Evolutionary conservation across 2,329 filamentous ascomycete species (phyloP).

Genomic region (Aquanectria penicillioides): DNA sequence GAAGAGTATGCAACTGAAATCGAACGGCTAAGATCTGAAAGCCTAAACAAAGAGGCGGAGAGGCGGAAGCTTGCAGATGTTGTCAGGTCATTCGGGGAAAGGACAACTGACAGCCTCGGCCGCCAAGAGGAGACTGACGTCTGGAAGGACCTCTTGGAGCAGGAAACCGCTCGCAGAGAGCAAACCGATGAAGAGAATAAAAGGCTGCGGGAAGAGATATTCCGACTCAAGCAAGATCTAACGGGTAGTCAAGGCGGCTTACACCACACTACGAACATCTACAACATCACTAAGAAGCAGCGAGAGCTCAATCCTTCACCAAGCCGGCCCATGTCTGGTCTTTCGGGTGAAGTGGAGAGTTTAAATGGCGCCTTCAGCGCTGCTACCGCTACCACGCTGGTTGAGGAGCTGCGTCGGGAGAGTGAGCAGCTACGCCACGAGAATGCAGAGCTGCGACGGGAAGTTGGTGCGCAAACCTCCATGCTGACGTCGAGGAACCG

Average conservation of each 20-base stretch:
- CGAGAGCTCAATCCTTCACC: constrained; percentile 58
- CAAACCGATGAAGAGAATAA: constrained; percentile 91
- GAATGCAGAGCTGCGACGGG: constrained; percentile 89
- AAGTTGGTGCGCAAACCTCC: constrained; percentile 94
- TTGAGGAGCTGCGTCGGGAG: constrained; percentile 78
- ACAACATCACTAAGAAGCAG: constrained; percentile 69
- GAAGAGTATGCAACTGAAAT: constrained; percentile 87
- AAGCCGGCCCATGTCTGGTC: constrained; percentile 59
- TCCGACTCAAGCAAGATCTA: constrained; percentile 73
- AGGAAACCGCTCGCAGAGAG: constrained; percentile 88
- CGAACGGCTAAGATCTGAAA: constrained; percentile 82
- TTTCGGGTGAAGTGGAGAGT: constrained; percentile 62
- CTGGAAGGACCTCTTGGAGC: constrained; percentile 94
- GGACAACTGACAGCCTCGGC: constrained; percentile 59
- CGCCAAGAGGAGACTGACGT: constrained; percentile 79
- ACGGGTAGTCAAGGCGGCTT: constrained; percentile 50
- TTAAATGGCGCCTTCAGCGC: constrained; percentile 64
- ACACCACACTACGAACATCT: constrained; percentile 72
- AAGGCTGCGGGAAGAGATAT: constrained; percentile 83
- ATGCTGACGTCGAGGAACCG: constrained; percentile 97
- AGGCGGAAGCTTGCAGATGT: constrained; percentile 88
- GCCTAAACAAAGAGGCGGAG: constrained; percentile 81
- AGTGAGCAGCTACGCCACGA: constrained; percentile 86
- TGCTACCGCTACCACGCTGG: constrained; percentile 71
- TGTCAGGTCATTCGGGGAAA: constrained; percentile 66